Conservation (phyloP, 2,329 filamentous ascomycete species). For the Cucurbitaria berberidis region DNA sequence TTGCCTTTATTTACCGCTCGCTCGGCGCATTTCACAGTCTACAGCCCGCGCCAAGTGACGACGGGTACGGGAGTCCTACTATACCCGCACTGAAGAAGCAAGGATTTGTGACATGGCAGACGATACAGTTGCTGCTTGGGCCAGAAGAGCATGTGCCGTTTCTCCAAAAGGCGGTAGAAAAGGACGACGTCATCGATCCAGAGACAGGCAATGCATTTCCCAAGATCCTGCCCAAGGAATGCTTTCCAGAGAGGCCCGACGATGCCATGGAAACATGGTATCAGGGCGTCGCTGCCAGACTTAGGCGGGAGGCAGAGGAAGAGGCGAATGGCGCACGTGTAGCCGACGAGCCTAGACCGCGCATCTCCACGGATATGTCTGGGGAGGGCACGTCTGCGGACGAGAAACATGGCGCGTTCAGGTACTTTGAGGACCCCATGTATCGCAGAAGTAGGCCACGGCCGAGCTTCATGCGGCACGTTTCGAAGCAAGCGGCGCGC, state of each 20-base stretch:
- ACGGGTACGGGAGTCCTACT: constrained; percentile 75
- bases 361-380: constrained; percentile 41
- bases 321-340: constrained; percentile 31
- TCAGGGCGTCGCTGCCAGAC: constrained; percentile 71
- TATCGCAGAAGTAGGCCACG: constrained; percentile 54
- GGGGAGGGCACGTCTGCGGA: constrained; percentile 49
- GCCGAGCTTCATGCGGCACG: constrained; percentile 52
- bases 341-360: constrained; percentile 33
- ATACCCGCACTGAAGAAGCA: constrained; percentile 81
- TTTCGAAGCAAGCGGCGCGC: constrained; percentile 39
- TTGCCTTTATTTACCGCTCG: constrained; percentile 92
- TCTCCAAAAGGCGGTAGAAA: constrained; percentile 77
- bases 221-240: constrained; percentile 68
- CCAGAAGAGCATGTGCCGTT: constrained; percentile 88
- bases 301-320: constrained; percentile 67
- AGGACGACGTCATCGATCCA: constrained; percentile 78
- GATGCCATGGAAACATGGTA: constrained; percentile 87
- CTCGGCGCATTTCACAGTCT: constrained; percentile 89
- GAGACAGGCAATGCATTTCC: constrained; percentile 65
- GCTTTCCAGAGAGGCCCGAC: constrained; percentile 76
- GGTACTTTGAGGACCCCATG: constrained; percentile 58
- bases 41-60: constrained; percentile 68
- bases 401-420: constrained; percentile 52
- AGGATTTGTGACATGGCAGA: constrained; percentile 94
- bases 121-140: constrained; percentile 83